Conservation (phyloP, 257 asterid species). For the Cynanchum wilfordii region DNA sequence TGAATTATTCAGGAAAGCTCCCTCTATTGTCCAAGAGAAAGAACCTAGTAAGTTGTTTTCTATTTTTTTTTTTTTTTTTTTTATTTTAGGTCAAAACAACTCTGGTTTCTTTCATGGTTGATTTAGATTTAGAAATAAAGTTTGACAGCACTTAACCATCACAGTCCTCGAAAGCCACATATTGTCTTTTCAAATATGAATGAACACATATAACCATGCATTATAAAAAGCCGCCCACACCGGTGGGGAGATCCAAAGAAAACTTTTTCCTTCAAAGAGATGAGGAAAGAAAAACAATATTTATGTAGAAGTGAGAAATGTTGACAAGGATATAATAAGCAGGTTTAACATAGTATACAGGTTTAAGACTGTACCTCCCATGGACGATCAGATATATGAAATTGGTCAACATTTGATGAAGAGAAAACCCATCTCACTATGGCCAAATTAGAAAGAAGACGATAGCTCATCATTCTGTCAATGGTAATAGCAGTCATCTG, state of each 20-base stretch:
- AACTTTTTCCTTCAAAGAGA: not conserved
- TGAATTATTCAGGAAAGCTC: not conserved
- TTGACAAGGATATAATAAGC: not conserved
- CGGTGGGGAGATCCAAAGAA: not conserved
- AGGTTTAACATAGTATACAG: not conserved
- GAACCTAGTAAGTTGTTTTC: not conserved
- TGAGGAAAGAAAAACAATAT: not conserved
- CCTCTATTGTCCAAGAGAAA: not conserved
- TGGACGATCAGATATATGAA: slow-evolving; percentile 86
- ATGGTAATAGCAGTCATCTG: slow-evolving; percentile 91
- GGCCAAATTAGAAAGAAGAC: slow-evolving; percentile 86
- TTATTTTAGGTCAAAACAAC: too few relatives aligned
- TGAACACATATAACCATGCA: not conserved
- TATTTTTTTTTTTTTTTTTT: too few relatives aligned
- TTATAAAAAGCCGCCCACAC: too few relatives aligned
- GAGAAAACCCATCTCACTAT: slow-evolving; percentile 96
- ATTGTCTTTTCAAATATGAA: not conserved
- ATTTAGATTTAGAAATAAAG: not conserved
- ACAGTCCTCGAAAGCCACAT: not conserved
- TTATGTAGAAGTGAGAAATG: not conserved
- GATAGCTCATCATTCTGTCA: slow-evolving; percentile 99
- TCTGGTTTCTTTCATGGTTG: too few relatives aligned
- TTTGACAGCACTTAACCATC: not conserved
- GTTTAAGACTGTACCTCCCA: slow-evolving; percentile 71
- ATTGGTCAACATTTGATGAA: slow-evolving; percentile 49